phyloP scores from a whole-genome alignment of 2,329 filamentous ascomycete species.

The Madurella mycetomatis region DNA sequence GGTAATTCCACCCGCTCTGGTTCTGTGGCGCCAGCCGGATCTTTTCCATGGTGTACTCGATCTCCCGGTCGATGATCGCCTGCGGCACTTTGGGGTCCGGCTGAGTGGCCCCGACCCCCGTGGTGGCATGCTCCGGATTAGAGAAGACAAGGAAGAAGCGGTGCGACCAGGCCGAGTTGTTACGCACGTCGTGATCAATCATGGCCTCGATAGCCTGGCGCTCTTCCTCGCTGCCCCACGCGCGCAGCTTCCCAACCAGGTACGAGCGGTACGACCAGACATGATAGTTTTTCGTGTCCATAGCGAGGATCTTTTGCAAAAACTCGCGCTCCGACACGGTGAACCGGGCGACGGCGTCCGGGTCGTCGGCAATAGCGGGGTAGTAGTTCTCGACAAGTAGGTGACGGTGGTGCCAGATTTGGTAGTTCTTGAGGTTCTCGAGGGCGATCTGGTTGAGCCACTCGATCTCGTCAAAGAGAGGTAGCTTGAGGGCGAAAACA shows the following conservation, averaged over 20 bases:
- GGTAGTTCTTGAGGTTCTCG: constrained; percentile 92
- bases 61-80: constrained; percentile 66
- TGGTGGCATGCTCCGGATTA: constrained; percentile 48
- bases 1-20: constrained; percentile 89
- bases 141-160: constrained; percentile 88
- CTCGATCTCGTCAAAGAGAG: constrained; percentile 66
- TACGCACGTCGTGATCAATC: constrained; percentile 76
- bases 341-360: constrained; percentile 52
- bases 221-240: constrained; percentile 60
- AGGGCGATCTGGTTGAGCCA: constrained; percentile 86
- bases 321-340: constrained; percentile 68
- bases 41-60: constrained; percentile 67
- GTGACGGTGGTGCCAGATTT: constrained; percentile 83
- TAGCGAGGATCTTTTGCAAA: constrained; percentile 71
- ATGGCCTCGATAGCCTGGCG: constrained; percentile 66
- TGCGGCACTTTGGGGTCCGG: constrained; percentile 55
- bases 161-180: constrained; percentile 98
- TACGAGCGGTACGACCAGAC: constrained; percentile 94
- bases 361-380: constrained; percentile 55
- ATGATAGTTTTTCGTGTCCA: constrained; percentile 96
- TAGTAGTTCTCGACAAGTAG: constrained; percentile 58
- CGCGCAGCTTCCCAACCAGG: constrained; percentile 60
- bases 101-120: constrained; percentile 45
- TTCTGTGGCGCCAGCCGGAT: constrained; percentile 85
- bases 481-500: constrained; percentile 61